Evolutionary conservation across 169 alveolate genomes (phyloP), one percentile per base, ranked within the genome.

Genomic region (Plasmodium knowlesi): DNA sequence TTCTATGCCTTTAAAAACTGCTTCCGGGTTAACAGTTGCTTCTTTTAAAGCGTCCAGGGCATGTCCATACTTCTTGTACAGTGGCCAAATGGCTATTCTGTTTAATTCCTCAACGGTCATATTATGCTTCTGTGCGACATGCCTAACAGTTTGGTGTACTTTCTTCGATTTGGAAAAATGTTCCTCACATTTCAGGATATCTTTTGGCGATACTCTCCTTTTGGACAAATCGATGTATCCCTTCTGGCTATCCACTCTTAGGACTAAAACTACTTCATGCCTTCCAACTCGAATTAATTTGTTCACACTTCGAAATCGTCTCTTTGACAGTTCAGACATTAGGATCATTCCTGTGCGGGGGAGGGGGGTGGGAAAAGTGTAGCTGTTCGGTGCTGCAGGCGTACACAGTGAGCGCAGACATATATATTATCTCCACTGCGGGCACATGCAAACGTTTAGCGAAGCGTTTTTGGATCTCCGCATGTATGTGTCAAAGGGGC

Each of bases 191-290:
- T 97, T 97, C 28, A 96, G 97, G 16, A 98, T 97, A 89, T 98
- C 99, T 92, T 98, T 99, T 6, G 99, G 98, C 34, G 99, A 97
- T 28, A 98, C 99, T 12, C 99, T 96, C 89, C 97, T 97, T 96
- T 98, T 99, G 57, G 99, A 98, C 90, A 99, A 97, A 96, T 99
- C 99, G 57, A 99, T 98, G 94, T 98, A 99, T 61, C 99, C 99
- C 98, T 99, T 99, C 92, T 97, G 98, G 81, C 97, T 94, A 96
- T 99, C 99, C 9, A 98, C 99, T 73, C 99, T 95, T 5, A 98
- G 96, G 12, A 99, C 99, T 92, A 98, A 96, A 92, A 98, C 99
- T 53, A 98, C 99, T 96, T 99, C 99, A 80, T 97, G 98, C 80
- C 99, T 94, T 34, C 98, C 98, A 14, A 97, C 97, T 71, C 97